Evolutionary conservation across 116 monocot species (phyloP).

Genomic region (Trichopus zeylanicus): DNA sequence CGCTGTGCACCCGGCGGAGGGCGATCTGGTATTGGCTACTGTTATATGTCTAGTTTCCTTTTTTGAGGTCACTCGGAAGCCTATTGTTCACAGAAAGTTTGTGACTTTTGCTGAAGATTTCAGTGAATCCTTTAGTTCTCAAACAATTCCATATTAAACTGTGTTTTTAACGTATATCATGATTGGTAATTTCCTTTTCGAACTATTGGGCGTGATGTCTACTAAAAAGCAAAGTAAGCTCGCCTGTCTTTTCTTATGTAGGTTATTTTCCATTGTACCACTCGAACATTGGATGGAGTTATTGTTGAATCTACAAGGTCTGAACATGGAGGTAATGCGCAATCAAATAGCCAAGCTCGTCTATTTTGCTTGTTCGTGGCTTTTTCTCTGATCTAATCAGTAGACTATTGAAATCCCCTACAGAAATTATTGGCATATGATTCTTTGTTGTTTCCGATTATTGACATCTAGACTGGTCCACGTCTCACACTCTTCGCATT

Average conservation of each 20-base stretch:
- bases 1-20: conserved; percentile 49
- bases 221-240: background rate
- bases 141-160: no score
- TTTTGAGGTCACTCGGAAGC: no score
- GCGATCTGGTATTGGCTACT: conserved; percentile 66
- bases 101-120: no score
- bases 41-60: background rate
- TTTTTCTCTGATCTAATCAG: background rate
- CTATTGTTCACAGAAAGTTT: no score
- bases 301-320: conserved; percentile 60
- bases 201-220: background rate
- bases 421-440: no score
- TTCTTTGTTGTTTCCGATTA: no score
- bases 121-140: no score
- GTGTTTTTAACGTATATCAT: no score
- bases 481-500: no score
- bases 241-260: conserved; percentile 7
- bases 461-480: no score
- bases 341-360: background rate
- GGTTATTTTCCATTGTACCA: conserved; percentile 80
- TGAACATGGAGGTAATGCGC: conserved; percentile 68
- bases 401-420: no score
- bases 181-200: no score
- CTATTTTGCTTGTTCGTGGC: background rate
- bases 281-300: conserved; percentile 70